Percentiles rank a stretch among this genome's conserved stretches.
Evolutionary conservation across 2,329 filamentous ascomycete genomes (phyloP).

Genomic region (Colletotrichum musicola): DNA sequence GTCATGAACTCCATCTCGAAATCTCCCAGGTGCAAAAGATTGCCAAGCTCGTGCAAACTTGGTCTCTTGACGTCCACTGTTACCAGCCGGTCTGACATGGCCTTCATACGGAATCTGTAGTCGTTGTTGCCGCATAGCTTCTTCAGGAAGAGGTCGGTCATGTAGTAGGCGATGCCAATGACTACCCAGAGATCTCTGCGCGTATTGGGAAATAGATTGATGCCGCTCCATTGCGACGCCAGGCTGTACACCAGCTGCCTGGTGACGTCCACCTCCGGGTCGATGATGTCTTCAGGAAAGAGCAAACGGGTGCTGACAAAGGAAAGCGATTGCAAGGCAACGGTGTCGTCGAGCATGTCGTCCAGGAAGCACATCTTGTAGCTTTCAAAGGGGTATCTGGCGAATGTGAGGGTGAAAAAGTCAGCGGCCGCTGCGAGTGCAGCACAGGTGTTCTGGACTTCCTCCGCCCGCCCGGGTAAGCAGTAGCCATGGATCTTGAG

Average conservation of each 20-base stretch:
- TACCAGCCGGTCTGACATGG: slow-evolving; percentile 83
- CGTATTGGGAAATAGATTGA: slow-evolving; percentile 89
- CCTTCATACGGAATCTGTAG: slow-evolving; percentile 90
- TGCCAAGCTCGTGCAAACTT: slow-evolving; percentile 84
- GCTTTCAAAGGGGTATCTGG: slow-evolving; percentile 89
- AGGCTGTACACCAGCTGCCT: slow-evolving; percentile 85
- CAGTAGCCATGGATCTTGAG: slow-evolving; percentile 93
- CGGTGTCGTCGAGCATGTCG: slow-evolving; percentile 81
- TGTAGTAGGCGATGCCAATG: slow-evolving; percentile 91
- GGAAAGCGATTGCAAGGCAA: slow-evolving; percentile 84
- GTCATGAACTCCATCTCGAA: slow-evolving; percentile 93
- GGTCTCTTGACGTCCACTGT: slow-evolving; percentile 86
- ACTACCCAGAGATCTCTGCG: slow-evolving; percentile 89
- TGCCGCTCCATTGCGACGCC: slow-evolving; percentile 93
- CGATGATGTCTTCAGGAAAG: slow-evolving; percentile 86
- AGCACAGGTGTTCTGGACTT: slow-evolving; percentile 88
- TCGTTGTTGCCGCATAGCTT: slow-evolving; percentile 94
- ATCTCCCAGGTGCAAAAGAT: slow-evolving; percentile 80
- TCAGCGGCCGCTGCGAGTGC: slow-evolving; percentile 91
- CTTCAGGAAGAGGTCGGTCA: slow-evolving; percentile 93
- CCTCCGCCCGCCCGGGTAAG: slow-evolving; percentile 82
- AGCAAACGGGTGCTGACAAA: slow-evolving; percentile 89
- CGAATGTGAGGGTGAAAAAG: slow-evolving; percentile 88
- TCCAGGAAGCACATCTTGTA: slow-evolving; percentile 97
- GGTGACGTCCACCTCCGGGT: slow-evolving; percentile 83